Evolutionary conservation across 495 filamentous ascomycete genomes (phyloP).

Genomic region (Margaritispora aquatica): DNA sequence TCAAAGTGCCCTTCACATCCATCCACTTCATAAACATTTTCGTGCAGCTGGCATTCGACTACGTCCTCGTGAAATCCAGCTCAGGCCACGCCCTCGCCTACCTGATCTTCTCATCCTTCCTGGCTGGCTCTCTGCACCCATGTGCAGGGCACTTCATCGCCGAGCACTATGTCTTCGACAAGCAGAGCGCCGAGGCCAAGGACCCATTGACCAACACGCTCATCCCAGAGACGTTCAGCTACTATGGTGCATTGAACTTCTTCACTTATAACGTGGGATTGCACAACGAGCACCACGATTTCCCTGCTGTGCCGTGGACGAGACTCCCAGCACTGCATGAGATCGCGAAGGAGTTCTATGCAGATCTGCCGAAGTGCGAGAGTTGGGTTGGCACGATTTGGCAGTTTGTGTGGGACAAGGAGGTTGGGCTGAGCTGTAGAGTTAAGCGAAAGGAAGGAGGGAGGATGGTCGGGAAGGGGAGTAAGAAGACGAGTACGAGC

Average conservation of each 20-base stretch:
- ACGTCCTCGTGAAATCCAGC: conserved; percentile 49
- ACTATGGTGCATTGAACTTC: conserved; percentile 90
- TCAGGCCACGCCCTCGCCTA: conserved; percentile 64
- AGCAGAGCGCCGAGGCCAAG: conserved; percentile 49
- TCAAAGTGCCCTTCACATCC: conserved; percentile 78
- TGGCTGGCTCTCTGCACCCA: conserved; percentile 89
- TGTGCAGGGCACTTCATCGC: conserved; percentile 98
- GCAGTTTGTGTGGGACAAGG: conserved; percentile 86
- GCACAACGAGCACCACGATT: conserved; percentile 99
- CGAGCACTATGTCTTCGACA: conserved; percentile 96
- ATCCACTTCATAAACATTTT: conserved; percentile 78
- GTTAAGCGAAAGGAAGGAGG: conserved; percentile 86
- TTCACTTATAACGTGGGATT: conserved; percentile 95
- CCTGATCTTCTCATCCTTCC: conserved; percentile 78
- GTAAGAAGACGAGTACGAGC: neutral
- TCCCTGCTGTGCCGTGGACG: conserved; percentile 95
- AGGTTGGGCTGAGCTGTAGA: conserved; percentile 82
- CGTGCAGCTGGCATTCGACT: conserved; percentile 75
- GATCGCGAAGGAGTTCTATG: conserved; percentile 92
- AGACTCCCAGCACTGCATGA: conserved; percentile 63
- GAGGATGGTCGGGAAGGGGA: conserved; percentile 47
- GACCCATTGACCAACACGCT: conserved; percentile 53
- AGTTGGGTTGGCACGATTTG: conserved; percentile 93
- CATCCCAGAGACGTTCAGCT: conserved; percentile 92
- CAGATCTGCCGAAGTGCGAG: conserved; percentile 73